Conservation (phyloP, 352 stramenopile genomes). For the Pythium chondricola region DNA sequence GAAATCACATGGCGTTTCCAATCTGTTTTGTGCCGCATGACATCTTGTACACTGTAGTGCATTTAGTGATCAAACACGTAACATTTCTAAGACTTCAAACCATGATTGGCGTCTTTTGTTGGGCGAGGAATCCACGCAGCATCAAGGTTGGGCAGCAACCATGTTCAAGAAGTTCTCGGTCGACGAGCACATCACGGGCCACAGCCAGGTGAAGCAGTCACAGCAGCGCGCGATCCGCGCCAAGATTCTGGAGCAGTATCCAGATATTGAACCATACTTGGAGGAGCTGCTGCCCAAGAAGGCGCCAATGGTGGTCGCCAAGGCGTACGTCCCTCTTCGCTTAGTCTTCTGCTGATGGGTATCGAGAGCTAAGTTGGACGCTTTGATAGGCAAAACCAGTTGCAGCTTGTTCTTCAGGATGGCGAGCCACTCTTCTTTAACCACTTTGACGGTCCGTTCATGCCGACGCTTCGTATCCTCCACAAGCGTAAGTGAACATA, state of each 20-base stretch:
- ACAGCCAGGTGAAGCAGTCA: conserved; percentile 96
- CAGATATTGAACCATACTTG: conserved; percentile 82
- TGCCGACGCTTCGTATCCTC: conserved; percentile 94
- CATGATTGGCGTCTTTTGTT: no score
- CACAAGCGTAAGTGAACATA: conserved; percentile 83
- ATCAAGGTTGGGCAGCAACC: not conserved
- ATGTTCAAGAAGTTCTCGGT: conserved; percentile 97
- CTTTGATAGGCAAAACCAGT: conserved; percentile 50
- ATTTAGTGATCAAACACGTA: no score
- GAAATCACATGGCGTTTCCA: no score
- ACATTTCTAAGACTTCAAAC: no score
- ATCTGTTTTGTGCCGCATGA: no score
- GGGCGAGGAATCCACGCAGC: no score
- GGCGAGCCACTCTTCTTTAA: conserved; percentile 95
- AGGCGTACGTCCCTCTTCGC: conserved; percentile 57
- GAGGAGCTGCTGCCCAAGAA: conserved; percentile 94
- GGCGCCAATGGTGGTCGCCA: conserved; percentile 87
- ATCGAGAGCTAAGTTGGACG: conserved; percentile 14
- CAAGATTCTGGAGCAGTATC: conserved; percentile 93
- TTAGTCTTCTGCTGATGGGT: not conserved
- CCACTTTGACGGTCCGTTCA: conserved; percentile 94
- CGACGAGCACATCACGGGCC: conserved; percentile 91
- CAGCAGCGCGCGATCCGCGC: conserved; percentile 94
- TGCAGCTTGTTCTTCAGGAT: conserved; percentile 87
- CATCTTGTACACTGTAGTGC: no score